phyloP scores from a whole-genome alignment of 2,329 filamentous ascomycete genomes.

The Thelonectria blattea region DNA sequence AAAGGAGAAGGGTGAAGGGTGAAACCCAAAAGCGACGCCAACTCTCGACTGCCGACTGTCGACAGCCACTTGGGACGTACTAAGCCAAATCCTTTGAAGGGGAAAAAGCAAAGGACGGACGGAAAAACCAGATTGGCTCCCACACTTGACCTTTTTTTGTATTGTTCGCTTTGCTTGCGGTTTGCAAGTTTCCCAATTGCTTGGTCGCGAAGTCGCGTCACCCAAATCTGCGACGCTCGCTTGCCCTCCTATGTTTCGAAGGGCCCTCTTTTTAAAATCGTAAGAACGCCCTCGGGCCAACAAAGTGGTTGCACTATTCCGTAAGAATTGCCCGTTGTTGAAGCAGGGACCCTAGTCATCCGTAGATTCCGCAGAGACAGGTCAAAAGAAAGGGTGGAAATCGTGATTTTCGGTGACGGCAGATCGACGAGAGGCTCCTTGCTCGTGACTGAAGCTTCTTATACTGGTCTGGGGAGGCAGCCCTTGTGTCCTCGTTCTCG shows the following conservation, averaged over 20 bases:
- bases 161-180: not conserved
- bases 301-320: not conserved
- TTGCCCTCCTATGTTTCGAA: not conserved
- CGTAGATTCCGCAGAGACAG: not conserved
- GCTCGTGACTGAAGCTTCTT: not conserved
- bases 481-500: not conserved
- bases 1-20: not conserved
- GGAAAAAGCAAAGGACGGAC: not conserved
- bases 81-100: not conserved
- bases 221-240: not conserved
- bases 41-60: not conserved
- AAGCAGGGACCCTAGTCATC: not conserved
- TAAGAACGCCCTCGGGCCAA: not conserved
- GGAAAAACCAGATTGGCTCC: not conserved
- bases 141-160: not conserved
- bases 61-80: not conserved
- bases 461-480: not conserved
- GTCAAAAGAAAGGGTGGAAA: not conserved
- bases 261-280: not conserved
- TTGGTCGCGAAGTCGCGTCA: not conserved
- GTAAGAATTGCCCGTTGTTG: constrained; percentile 1
- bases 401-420: no score
- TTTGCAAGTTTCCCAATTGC: not conserved
- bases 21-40: not conserved
- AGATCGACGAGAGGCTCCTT: not conserved